These are phyloP conservation scores for Nemania serpens DNA, from an alignment of 2,329 filamentous ascomycete genomes.

Conservation along the genomic window DNA sequence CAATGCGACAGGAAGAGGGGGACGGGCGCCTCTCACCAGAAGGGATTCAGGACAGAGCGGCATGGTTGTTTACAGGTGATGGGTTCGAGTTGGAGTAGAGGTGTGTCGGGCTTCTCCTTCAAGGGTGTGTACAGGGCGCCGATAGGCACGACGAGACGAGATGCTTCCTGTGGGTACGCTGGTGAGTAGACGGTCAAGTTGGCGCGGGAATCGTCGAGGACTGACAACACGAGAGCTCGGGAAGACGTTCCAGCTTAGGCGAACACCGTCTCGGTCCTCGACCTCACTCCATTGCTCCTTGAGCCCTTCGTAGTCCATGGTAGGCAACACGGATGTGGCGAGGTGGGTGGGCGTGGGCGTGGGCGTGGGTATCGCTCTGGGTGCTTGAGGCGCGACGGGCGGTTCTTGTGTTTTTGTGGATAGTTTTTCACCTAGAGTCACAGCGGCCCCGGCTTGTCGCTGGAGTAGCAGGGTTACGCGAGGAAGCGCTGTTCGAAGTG, in stretches of 20 bases:
- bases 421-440: no score
- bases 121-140: conserved; percentile 93
- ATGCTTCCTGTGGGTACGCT: conserved; percentile 72
- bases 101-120: conserved; percentile 91
- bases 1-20: neutral
- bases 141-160: conserved; percentile 91
- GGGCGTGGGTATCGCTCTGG: no score
- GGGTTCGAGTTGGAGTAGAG: conserved; percentile 91
- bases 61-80: conserved; percentile 97
- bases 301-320: conserved; percentile 88
- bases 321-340: conserved; percentile 9
- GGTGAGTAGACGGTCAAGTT: conserved; percentile 37
- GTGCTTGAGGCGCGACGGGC: no score
- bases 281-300: conserved; percentile 97
- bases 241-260: conserved; percentile 98
- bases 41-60: conserved; percentile 93
- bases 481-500: no score
- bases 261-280: conserved; percentile 93
- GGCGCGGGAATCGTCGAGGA: conserved; percentile 30
- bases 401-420: no score
- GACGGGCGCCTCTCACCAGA: conserved; percentile 67
- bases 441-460: no score
- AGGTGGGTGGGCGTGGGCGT: neutral
- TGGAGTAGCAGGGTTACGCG: no score
- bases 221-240: conserved; percentile 94